phyloP scores from a whole-genome alignment of 176 grass and related monocot genomes.

The Oropetium thomaeum region DNA sequence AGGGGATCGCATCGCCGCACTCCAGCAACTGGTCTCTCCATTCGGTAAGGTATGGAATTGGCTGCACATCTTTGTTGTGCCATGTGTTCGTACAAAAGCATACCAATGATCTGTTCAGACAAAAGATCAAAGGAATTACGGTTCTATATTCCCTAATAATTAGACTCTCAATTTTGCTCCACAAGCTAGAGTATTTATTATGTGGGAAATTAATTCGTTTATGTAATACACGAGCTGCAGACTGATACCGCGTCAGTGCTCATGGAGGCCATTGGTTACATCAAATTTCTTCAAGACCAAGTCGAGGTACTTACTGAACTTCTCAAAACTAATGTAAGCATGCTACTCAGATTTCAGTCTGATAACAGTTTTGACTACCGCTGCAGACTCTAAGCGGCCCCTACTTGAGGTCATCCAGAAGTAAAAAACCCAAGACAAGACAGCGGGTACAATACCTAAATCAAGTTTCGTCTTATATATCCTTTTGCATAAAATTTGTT shows the following conservation, averaged over 20 bases:
- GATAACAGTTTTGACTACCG: neutral
- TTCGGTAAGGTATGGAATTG: constrained; percentile 72
- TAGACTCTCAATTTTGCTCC: neutral
- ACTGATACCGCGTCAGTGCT: constrained; percentile 95
- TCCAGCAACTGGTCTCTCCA: constrained; percentile 91
- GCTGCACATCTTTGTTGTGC: too few species aligned
- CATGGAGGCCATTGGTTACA: constrained; percentile 96
- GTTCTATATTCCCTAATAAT: too few species aligned
- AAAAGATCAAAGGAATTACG: neutral
- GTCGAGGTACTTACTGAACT: constrained; percentile 68
- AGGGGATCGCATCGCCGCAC: constrained; percentile 92
- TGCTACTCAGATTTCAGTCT: neutral
- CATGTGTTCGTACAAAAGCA: too few species aligned
- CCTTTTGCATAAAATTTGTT: neutral
- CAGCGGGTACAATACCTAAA: constrained; percentile 44
- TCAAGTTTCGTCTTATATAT: neutral
- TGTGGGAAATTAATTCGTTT: neutral
- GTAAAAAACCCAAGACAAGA: constrained; percentile 61
- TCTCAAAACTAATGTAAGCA: neutral
- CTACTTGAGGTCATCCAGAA: constrained; percentile 69
- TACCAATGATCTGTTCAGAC: neutral
- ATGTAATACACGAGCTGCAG: constrained; percentile 44
- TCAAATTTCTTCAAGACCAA: constrained; percentile 96
- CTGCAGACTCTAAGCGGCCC: constrained; percentile 85
- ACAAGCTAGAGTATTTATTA: neutral